A percentile compares a stretch with the other conserved stretches of the same genome.
Conservation (phyloP, 2,329 filamentous ascomycete genomes). For the Claviceps maximensis region DNA sequence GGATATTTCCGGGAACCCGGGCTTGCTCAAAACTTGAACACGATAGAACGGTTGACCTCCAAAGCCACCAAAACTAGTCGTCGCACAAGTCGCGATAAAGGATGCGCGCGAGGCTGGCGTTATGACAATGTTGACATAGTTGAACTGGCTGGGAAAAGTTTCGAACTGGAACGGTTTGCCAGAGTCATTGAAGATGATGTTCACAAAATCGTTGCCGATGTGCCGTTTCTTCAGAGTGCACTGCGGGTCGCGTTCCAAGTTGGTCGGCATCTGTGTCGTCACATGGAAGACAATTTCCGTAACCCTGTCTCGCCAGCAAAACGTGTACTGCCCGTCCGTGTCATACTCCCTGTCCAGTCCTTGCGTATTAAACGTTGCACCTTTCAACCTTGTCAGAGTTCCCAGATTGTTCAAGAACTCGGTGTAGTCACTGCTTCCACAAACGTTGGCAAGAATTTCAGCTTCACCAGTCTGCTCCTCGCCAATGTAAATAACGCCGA, state of each 20-base stretch:
- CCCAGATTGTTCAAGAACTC: constrained; percentile 74
- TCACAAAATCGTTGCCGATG: constrained; percentile 95
- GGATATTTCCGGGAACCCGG: constrained; percentile 83
- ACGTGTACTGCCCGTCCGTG: constrained; percentile 73
- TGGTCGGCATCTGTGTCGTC: constrained; percentile 92
- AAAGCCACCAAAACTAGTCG: constrained; percentile 13
- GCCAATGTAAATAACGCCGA: constrained; percentile 86
- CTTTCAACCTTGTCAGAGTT: constrained; percentile 66
- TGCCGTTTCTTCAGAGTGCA: constrained; percentile 83
- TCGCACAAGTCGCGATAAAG: constrained; percentile 52
- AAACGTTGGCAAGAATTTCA: constrained; percentile 77
- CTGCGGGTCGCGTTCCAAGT: constrained; percentile 59
- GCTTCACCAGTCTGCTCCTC: constrained; percentile 71
- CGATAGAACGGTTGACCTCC: constrained; percentile 54
- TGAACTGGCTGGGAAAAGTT: constrained; percentile 89
- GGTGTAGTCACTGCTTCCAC: constrained; percentile 77
- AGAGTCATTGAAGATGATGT: constrained; percentile 95
- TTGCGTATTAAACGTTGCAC: constrained; percentile 82
- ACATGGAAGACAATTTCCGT: constrained; percentile 95
- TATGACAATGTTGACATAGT: constrained; percentile 94
- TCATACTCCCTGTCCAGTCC: constrained; percentile 70
- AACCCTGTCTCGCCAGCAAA: constrained; percentile 88
- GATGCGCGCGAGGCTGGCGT: constrained; percentile 71
- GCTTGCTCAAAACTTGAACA: constrained; percentile 78
- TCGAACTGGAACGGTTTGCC: constrained; percentile 80